Percentiles rank a stretch among this genome's conserved stretches.
Conservation (phyloP, 2,329 filamentous ascomycete genomes). For the Cordyceps fumosorosea region DNA sequence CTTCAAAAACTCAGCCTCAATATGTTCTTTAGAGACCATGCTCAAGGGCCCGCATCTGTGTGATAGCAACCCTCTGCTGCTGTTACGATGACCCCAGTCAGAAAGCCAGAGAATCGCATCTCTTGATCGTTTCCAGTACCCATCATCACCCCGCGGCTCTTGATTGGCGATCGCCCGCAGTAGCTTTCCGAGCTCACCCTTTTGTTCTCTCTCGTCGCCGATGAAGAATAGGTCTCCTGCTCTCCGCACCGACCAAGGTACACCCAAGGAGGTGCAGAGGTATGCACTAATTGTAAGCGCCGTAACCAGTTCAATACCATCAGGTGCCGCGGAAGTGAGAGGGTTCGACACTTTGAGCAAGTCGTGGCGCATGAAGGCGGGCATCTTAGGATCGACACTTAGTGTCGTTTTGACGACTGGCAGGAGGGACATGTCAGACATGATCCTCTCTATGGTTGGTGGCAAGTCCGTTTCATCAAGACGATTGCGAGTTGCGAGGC, state of each 20-base stretch:
- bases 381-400: conserved; percentile 20
- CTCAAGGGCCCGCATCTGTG: conserved; percentile 57
- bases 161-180: conserved; percentile 45
- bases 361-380: conserved; percentile 30
- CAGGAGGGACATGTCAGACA: conserved; percentile 35
- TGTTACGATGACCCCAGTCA: conserved; percentile 54
- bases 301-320: conserved; percentile 53
- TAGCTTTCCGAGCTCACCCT: conserved; percentile 50
- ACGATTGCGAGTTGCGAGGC: conserved; percentile 10
- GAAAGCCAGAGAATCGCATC: conserved; percentile 67
- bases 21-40: conserved; percentile 49
- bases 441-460: conserved; percentile 42
- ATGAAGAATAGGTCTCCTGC: conserved; percentile 59
- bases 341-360: conserved; percentile 55
- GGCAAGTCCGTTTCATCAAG: conserved; percentile 55
- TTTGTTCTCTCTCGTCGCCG: conserved; percentile 58
- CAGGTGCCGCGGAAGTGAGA: conserved; percentile 54
- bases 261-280: conserved; percentile 45
- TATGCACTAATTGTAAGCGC: conserved; percentile 57
- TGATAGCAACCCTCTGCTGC: conserved; percentile 17
- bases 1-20: conserved; percentile 68
- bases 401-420: conserved; percentile 25
- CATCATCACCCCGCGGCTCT: conserved; percentile 53
- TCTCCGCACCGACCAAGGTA: conserved; percentile 43
- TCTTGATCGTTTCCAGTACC: conserved; percentile 55